These are phyloP conservation scores for Trichothecium roseum DNA, from an alignment of 2,329 filamentous ascomycete genomes.

Conservation along the genomic window DNA sequence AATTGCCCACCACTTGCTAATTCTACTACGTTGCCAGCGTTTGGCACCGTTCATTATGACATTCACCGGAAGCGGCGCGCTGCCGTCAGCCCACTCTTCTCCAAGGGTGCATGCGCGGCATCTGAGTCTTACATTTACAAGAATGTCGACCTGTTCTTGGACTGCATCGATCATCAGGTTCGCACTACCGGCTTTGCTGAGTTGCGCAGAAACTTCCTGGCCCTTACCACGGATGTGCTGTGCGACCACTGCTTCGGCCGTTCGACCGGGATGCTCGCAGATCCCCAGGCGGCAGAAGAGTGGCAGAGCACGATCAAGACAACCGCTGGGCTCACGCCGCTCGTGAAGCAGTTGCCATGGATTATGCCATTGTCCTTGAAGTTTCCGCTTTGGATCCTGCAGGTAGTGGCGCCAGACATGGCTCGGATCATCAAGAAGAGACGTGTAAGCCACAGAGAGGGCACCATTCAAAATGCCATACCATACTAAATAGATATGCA, in stretches of 20 bases:
- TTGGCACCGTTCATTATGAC: slow-evolving; percentile 1
- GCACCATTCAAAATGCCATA: no score
- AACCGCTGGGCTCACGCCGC: background rate
- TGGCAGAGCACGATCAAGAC: slow-evolving; percentile 1
- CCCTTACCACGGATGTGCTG: slow-evolving; percentile 1
- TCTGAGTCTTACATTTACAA: slow-evolving; percentile 1
- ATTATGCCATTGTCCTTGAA: slow-evolving; percentile 1
- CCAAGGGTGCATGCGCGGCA: background rate
- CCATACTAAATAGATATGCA: background rate
- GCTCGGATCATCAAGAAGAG: no score
- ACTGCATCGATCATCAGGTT: slow-evolving; percentile 1
- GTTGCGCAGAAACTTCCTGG: slow-evolving; percentile 2
- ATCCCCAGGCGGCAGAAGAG: background rate
- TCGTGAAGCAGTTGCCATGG: slow-evolving; percentile 3
- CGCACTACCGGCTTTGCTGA: slow-evolving; percentile 1
- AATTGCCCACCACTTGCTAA: background rate
- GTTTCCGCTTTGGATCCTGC: background rate
- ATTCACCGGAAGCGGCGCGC: slow-evolving; percentile 2
- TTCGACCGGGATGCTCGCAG: background rate
- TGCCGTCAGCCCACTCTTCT: slow-evolving; percentile 2
- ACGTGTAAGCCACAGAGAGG: no score
- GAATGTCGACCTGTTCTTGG: slow-evolving; percentile 1
- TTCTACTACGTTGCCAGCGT: background rate
- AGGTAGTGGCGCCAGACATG: background rate
- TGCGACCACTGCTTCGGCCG: slow-evolving; percentile 1